Evolutionary conservation across 352 stramenopile genomes (phyloP), one percentile per base, ranked within the genome.

Genomic region (Phytophthora litchii): DNA sequence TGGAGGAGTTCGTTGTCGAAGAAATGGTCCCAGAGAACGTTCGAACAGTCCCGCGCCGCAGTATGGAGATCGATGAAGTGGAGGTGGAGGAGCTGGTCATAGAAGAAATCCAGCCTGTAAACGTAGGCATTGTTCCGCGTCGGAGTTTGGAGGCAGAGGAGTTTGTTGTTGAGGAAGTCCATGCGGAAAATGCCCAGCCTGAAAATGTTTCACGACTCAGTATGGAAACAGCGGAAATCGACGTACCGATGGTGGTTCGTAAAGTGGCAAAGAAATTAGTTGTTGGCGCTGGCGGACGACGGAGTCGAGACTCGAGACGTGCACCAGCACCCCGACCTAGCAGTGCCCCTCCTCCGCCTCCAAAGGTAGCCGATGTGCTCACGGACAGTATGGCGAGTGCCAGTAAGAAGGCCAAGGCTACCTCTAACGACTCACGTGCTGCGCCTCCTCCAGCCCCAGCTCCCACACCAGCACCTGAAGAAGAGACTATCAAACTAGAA

Each of bases 1-100:
- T 86, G 41, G 74, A 82, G 23, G 76, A 78, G 13, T 43, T 86
- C 10, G 64, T 73, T 44, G 71, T 88, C 21, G 74, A 88, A 49
- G 76, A 91, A 48, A 57, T 88, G 23, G 54, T 69, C 37, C 74
- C 78, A 4, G 65, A 74, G 23, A 72, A 53, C 17, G 20, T 68
- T n/a, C 54, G 59, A 12, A 69, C 58, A 1, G 48, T 72, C 6
- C 50, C 59, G 13, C 64, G 53, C 17, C 64, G 59, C n/a, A 72
- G 64, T 16, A 60, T 65, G 47, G 59, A 70, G 13, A 12, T 65
- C 32, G 32, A 63, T 17, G 64, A 63, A 49, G 42, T 65, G 42
- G 59, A 61, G 13, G 43, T 49, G 21, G 59, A 72, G 32, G 64
- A 72, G 47, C 42, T 72, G 36, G 36, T 65, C 23, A 67, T 69